A percentile compares a stretch with the other conserved stretches of the same genome.
phyloP scores from a whole-genome alignment of 1,284 basidiomycete genomes.

The Anthracocystis panici-leucophaei region DNA sequence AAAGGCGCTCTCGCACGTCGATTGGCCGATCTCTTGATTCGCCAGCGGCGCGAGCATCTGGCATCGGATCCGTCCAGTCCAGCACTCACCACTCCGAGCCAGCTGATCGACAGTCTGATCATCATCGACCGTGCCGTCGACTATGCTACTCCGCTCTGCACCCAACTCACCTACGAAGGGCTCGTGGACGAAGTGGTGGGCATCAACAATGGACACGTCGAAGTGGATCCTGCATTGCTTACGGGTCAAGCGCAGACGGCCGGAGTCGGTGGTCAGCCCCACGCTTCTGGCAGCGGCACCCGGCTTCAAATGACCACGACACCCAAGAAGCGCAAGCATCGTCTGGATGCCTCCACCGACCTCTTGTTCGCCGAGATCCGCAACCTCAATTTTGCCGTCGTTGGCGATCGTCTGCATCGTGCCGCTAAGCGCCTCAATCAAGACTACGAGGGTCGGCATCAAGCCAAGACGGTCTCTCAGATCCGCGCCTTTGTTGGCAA shows the following conservation, averaged over 20 bases:
- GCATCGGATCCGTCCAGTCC: slow-evolving; percentile 66
- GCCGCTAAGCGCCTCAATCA: slow-evolving; percentile 87
- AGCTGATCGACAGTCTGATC: slow-evolving; percentile 84
- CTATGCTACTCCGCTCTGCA: slow-evolving; percentile 93
- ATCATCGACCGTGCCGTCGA: slow-evolving; percentile 92
- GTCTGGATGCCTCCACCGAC: slow-evolving; percentile 81
- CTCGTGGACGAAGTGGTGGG: slow-evolving; percentile 94
- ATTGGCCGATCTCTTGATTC: slow-evolving; percentile 79
- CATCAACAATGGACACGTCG: slow-evolving; percentile 89
- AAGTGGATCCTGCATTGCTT: slow-evolving; percentile 84
- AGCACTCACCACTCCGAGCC: slow-evolving; percentile 55
- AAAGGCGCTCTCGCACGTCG: slow-evolving; percentile 88
- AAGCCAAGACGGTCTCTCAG: slow-evolving; percentile 91
- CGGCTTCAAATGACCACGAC: slow-evolving; percentile 48
- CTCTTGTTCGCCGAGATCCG: slow-evolving; percentile 85
- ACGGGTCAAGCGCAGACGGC: slow-evolving; percentile 64
- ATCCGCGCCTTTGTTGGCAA: slow-evolving; percentile 95
- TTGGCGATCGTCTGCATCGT: slow-evolving; percentile 84
- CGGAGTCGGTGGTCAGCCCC: slow-evolving; percentile 25
- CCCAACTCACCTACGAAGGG: slow-evolving; percentile 96
- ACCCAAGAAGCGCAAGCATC: slow-evolving; percentile 75
- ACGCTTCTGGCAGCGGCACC: slow-evolving; percentile 49
- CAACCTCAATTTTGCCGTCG: slow-evolving; percentile 93
- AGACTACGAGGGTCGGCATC: slow-evolving; percentile 85
- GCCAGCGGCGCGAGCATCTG: slow-evolving; percentile 73